phyloP scores from a whole-genome alignment of 805 yeast species.

The Candida gorgasii region DNA sequence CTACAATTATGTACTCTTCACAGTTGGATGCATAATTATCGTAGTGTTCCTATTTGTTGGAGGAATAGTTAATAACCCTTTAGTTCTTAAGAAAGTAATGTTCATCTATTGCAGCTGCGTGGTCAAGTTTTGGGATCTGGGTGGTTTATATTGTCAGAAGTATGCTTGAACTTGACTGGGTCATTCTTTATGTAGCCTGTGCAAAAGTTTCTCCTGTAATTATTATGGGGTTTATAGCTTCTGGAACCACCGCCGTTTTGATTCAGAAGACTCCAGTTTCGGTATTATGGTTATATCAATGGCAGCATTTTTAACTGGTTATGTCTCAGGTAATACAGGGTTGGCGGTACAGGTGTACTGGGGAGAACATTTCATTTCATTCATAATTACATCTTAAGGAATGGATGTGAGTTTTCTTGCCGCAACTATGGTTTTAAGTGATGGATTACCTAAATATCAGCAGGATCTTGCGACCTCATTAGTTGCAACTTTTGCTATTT shows the following conservation, averaged over 20 bases:
- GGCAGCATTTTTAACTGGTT: slow-evolving; percentile 53
- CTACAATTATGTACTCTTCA: slow-evolving; percentile 58
- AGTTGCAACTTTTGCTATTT: slow-evolving; percentile 69
- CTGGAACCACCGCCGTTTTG: slow-evolving; percentile 49
- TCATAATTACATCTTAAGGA: slow-evolving; percentile 61
- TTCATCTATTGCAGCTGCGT: slow-evolving; percentile 58
- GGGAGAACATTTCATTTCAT: slow-evolving; percentile 56
- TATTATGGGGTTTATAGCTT: slow-evolving; percentile 56
- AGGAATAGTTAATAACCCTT: slow-evolving; percentile 46
- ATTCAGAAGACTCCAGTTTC: slow-evolving; percentile 50
- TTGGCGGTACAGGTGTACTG: slow-evolving; percentile 64
- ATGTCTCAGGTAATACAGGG: slow-evolving; percentile 50
- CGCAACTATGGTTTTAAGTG: slow-evolving; percentile 60
- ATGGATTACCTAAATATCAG: slow-evolving; percentile 56
- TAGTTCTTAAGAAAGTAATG: slow-evolving; percentile 54
- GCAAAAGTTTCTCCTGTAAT: slow-evolving; percentile 27
- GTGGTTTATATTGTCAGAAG: slow-evolving; percentile 57
- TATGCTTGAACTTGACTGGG: slow-evolving; percentile 22
- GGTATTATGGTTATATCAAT: slow-evolving; percentile 51
- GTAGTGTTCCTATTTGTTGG: slow-evolving; percentile 51
- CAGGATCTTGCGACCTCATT: slow-evolving; percentile 82
- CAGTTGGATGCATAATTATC: slow-evolving; percentile 48
- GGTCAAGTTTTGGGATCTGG: slow-evolving; percentile 79
- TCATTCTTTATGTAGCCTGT: slow-evolving; percentile 26
- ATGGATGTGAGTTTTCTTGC: slow-evolving; percentile 83